Evolutionary conservation across 441 rosid genomes (phyloP).

Genomic region (Jatropha podagrica): DNA sequence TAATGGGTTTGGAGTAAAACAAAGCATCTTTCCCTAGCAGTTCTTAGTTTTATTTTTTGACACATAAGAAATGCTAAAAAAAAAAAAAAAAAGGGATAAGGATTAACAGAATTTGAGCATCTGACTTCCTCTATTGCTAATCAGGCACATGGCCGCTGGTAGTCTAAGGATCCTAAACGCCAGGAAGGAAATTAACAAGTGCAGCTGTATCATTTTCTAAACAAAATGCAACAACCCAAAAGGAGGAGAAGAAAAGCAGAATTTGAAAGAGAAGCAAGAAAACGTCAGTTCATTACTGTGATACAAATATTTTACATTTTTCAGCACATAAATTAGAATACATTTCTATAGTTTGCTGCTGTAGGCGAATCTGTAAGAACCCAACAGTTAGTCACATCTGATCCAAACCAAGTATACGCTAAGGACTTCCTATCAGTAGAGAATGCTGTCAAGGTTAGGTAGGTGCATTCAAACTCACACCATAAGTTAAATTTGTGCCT

Average conservation of each 20-base stretch:
- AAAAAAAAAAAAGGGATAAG: too few relatives aligned
- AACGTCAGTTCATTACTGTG: conserved; percentile 10
- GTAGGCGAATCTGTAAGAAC: conserved; percentile 8
- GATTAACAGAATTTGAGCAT: too few relatives aligned
- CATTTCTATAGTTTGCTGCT: conserved; percentile 9
- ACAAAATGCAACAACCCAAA: not conserved
- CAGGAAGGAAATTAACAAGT: not conserved
- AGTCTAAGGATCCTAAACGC: not conserved
- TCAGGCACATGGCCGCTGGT: too few relatives aligned
- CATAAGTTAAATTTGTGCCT: not conserved
- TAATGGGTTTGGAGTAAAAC: too few relatives aligned
- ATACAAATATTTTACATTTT: conserved; percentile 28
- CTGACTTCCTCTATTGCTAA: too few relatives aligned
- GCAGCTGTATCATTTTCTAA: not conserved
- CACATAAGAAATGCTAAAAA: too few relatives aligned
- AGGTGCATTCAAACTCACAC: conserved; percentile 3
- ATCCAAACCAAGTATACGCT: conserved; percentile 17
- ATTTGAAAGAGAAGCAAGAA: not conserved
- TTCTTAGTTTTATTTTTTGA: too few relatives aligned
- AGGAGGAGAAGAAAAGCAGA: not conserved
- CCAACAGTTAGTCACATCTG: conserved; percentile 26
- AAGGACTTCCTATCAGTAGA: not conserved
- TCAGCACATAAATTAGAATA: conserved; percentile 22
- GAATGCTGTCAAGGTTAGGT: not conserved
- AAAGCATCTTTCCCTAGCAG: too few relatives aligned